These are phyloP conservation scores for Annulohypoxylon nitens DNA, from an alignment of 495 filamentous ascomycete species.

Conservation along the genomic window DNA sequence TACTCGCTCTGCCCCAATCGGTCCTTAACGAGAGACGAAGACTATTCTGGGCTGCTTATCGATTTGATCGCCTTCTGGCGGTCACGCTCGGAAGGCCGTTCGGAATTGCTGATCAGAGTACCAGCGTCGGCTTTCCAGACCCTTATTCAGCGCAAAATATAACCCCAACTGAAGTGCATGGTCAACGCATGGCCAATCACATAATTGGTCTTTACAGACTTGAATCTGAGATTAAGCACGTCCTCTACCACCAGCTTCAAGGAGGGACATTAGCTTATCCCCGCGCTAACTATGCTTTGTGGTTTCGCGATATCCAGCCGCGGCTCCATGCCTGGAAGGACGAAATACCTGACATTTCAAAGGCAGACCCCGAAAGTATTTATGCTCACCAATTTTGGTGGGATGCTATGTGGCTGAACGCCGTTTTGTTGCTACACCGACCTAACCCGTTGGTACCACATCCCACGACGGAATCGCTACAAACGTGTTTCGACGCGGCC, in stretches of 20 bases:
- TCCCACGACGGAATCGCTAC: conserved; percentile 36
- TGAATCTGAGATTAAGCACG: conserved; percentile 48
- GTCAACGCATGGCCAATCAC: conserved; percentile 45
- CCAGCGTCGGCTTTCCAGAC: conserved; percentile 32
- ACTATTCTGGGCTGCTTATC: conserved; percentile 46
- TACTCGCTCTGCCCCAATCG: conserved; percentile 22
- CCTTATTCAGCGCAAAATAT: conserved; percentile 34
- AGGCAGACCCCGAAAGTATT: conserved; percentile 43
- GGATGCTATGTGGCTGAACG: conserved; percentile 46
- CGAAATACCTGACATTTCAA: conserved; percentile 39
- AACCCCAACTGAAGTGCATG: conserved; percentile 37
- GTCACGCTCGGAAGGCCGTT: conserved; percentile 49
- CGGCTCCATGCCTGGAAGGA: conserved; percentile 44
- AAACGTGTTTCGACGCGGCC: conserved; percentile 42
- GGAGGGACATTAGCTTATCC: conserved; percentile 43
- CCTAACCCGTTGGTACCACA: conserved; percentile 41
- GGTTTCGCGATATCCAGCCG: conserved; percentile 47
- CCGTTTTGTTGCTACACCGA: conserved; percentile 44
- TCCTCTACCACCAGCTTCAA: conserved; percentile 40
- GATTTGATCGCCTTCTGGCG: conserved; percentile 44
- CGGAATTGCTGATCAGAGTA: conserved; percentile 47
- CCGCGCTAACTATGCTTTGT: conserved; percentile 41
- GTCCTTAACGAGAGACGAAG: conserved; percentile 40
- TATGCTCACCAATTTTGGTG: conserved; percentile 46
- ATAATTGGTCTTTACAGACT: conserved; percentile 40